These are phyloP conservation scores for Saccharomycopsis microspora DNA, from an alignment of 805 yeast genomes.

Conservation along the genomic window DNA sequence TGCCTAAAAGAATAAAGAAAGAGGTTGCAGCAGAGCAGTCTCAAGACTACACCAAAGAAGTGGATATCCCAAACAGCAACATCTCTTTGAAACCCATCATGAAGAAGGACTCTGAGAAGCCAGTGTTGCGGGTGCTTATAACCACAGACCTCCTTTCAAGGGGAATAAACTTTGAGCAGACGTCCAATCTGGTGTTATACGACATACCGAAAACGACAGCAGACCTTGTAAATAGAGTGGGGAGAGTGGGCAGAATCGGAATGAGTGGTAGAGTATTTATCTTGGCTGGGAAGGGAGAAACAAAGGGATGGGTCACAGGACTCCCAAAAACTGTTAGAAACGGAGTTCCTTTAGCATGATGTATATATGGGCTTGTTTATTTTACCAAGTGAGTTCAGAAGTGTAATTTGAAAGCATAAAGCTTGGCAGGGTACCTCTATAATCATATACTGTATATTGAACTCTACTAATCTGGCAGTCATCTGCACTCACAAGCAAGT, in stretches of 20 bases:
- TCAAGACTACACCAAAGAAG: neutral
- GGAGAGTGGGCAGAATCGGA: constrained; percentile 90
- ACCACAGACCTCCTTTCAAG: constrained; percentile 86
- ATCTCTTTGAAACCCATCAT: constrained; percentile 4
- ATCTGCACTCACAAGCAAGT: no score
- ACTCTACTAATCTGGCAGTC: no score
- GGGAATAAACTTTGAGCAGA: constrained; percentile 76
- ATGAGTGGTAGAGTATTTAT: constrained; percentile 81
- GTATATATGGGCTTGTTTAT: neutral
- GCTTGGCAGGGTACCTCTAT: no score
- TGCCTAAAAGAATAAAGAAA: neutral
- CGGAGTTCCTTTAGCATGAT: constrained; percentile 10
- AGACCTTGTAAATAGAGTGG: constrained; percentile 83
- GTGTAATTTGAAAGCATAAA: no score
- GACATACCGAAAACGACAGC: constrained; percentile 80
- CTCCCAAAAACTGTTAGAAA: constrained; percentile 57
- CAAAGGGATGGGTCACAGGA: constrained; percentile 76
- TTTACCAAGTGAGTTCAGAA: no score
- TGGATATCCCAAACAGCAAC: constrained; percentile 8
- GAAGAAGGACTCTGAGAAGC: constrained; percentile 18
- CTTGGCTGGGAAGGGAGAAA: constrained; percentile 53
- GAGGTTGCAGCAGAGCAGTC: constrained; percentile 11
- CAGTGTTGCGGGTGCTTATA: constrained; percentile 51
- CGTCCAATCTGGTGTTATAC: constrained; percentile 71
- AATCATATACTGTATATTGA: no score